phyloP scores from a whole-genome alignment of 2,329 filamentous ascomycete species.

The Aspergillus ibericus region DNA sequence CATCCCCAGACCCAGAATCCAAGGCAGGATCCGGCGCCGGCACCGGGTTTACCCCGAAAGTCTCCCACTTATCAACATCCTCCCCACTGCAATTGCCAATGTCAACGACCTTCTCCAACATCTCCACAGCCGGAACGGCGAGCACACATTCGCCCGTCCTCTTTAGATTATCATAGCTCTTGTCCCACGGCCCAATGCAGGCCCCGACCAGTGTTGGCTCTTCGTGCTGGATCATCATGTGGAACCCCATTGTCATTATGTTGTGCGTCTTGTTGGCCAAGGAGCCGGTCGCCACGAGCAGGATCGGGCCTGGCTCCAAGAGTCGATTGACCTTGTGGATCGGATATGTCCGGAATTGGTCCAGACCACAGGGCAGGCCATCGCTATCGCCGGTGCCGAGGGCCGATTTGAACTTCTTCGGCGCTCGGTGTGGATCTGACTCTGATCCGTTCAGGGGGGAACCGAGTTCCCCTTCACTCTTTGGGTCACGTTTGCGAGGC shows the following conservation, averaged over 20 bases:
- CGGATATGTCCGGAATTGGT: constrained; percentile 5
- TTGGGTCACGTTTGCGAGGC: not conserved
- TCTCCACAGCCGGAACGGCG: constrained; percentile 2
- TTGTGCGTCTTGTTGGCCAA: constrained; percentile 4
- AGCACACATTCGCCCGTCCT: constrained; percentile 5
- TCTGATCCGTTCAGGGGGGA: not conserved
- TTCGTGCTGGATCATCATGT: constrained; percentile 7
- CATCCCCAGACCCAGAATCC: not conserved
- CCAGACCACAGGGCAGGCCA: not conserved
- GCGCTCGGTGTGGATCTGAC: not conserved
- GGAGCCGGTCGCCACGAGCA: constrained; percentile 2
- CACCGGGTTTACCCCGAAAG: not conserved
- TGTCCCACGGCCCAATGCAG: constrained; percentile 6
- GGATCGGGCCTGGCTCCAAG: constrained; percentile 2
- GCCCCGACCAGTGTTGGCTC: constrained; percentile 5
- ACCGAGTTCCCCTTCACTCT: not conserved
- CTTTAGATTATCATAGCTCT: constrained; percentile 3
- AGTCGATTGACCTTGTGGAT: constrained; percentile 5
- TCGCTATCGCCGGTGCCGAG: not conserved
- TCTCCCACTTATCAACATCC: constrained; percentile 2
- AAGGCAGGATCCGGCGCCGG: not conserved
- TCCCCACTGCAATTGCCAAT: constrained; percentile 8
- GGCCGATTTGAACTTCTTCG: not conserved
- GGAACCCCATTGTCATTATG: constrained; percentile 7
- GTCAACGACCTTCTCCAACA: constrained; percentile 1